These are phyloP conservation scores for Microdochium bolleyi DNA, from an alignment of 2,329 filamentous ascomycete genomes.

Conservation along the genomic window DNA sequence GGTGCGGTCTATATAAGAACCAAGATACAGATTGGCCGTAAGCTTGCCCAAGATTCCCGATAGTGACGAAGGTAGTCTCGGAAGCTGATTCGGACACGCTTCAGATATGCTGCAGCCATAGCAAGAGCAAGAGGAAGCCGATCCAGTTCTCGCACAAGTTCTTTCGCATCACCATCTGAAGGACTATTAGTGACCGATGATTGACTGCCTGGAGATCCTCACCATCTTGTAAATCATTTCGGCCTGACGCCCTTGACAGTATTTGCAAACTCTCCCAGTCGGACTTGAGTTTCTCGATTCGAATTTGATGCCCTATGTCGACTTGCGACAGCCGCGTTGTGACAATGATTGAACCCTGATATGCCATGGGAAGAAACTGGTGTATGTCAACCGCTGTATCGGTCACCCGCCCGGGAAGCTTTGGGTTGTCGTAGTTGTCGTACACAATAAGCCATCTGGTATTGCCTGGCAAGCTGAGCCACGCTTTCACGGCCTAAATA, in stretches of 20 bases:
- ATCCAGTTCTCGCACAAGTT: constrained; percentile 26
- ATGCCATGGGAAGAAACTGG: constrained; percentile 16
- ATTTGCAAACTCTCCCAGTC: constrained; percentile 20
- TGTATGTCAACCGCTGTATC: constrained; percentile 20
- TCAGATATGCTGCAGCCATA: constrained; percentile 34
- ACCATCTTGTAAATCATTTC: constrained; percentile 15
- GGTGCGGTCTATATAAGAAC: constrained; percentile 21
- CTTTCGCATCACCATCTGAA: constrained; percentile 17
- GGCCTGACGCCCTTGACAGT: constrained; percentile 16
- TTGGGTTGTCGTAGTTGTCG: constrained; percentile 32
- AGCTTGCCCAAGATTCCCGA: constrained; percentile 23
- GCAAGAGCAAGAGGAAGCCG: constrained; percentile 38
- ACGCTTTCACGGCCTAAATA: constrained; percentile 23
- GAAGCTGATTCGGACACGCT: constrained; percentile 24
- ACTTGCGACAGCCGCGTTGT: constrained; percentile 26
- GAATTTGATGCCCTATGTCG: constrained; percentile 21
- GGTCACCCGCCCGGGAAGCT: background rate
- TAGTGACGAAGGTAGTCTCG: constrained; percentile 31
- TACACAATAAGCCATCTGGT: constrained; percentile 28
- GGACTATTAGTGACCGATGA: background rate
- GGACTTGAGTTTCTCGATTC: constrained; percentile 21
- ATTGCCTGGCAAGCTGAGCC: constrained; percentile 25
- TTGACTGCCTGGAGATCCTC: constrained; percentile 5
- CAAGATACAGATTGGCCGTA: background rate
- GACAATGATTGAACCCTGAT: constrained; percentile 32